Base-by-base conservation (phyloP, 2,329 filamentous ascomycete species). In the Aspergillus quadricinctus region DNA sequence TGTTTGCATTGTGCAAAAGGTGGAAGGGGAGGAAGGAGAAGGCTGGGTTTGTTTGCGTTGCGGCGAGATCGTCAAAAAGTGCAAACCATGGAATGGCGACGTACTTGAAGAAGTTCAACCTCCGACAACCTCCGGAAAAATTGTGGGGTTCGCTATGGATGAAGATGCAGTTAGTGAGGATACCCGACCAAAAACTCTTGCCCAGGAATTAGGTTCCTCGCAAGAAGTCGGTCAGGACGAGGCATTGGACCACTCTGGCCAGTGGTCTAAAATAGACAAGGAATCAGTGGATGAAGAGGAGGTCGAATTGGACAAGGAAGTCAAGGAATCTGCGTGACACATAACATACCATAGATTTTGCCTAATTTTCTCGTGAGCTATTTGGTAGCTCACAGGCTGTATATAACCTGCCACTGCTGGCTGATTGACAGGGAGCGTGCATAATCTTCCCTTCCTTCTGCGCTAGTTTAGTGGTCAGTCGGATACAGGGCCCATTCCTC, bases 1-100 rank as follows among this genome's bases (percentile, higher is more conserved):
- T 70, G 90, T 96, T 19, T 99, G 94, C 69, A 76, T 97, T n/a
- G 91, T 92, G 3, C 90, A 92, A 56, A 85, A 90, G 57, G 81
- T 99, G 46, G 93, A 97, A 73, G 85, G 88, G 4, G 93, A 97
- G 74, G 93, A 97, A 71, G 94, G 93, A 31, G 91, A 97, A 69
- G 93, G 93, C 2, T 97, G 92, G 91, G 83, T 85, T 10, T 99
- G 94, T 75, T 77, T 99, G 49, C 83, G 94, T 21, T 99, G 94
- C 69, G 92, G 92, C 19, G 88, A 90, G 68, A 72, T 88, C 21
- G 85, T 96, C 50, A 91, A 88, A 69, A 86, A 92, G 70, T 97
- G 93, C 73, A 87, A 85, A 70, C 91, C 94, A 0, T 99, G 94
- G 94, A 86, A 81, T 64, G 94, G 94, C 25, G 94, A 97, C 73